A percentile compares a stretch with the other conserved stretches of the same genome.
These are phyloP conservation scores for Rhizopogon vesiculosus DNA, from an alignment of 768 basidiomycete genomes.

Conservation along the genomic window DNA sequence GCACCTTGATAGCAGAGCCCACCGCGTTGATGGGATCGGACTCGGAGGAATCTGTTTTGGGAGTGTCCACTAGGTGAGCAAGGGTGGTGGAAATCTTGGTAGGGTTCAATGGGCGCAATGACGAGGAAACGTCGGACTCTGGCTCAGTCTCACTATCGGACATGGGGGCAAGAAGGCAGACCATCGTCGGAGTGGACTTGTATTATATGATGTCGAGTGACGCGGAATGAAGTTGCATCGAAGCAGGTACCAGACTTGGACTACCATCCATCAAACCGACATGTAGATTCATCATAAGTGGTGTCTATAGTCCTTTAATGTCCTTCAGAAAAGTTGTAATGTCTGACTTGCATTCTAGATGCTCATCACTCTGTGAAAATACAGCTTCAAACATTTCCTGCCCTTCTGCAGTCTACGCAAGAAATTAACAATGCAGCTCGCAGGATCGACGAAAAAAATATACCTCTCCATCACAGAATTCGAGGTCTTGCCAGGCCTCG, in stretches of 20 bases:
- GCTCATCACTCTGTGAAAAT: conserved; percentile 52
- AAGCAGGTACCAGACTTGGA: neutral
- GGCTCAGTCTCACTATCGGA: conserved; percentile 54
- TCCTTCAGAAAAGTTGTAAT: conserved; percentile 53
- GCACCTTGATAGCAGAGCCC: conserved; percentile 17
- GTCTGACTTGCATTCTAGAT: conserved; percentile 50
- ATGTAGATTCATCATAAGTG: neutral
- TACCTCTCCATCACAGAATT: conserved; percentile 65
- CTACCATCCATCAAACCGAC: neutral
- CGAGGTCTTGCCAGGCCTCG: conserved; percentile 66
- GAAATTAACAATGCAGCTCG: conserved; percentile 5
- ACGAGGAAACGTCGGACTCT: conserved; percentile 30
- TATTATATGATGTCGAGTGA: neutral
- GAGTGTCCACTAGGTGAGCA: neutral
- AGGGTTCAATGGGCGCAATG: conserved; percentile 7
- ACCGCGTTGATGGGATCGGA: conserved; percentile 11
- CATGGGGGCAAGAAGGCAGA: conserved; percentile 13
- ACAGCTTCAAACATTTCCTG: conserved; percentile 53
- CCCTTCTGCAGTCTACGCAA: conserved; percentile 53
- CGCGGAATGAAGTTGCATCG: neutral
- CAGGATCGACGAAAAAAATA: conserved; percentile 1
- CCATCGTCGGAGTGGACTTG: neutral
- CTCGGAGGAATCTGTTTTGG: neutral
- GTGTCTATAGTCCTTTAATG: conserved; percentile 46
- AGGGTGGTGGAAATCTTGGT: neutral